Evolutionary conservation across 2,329 filamentous ascomycete species (phyloP).

Genomic region (Clarireedia sp.): DNA sequence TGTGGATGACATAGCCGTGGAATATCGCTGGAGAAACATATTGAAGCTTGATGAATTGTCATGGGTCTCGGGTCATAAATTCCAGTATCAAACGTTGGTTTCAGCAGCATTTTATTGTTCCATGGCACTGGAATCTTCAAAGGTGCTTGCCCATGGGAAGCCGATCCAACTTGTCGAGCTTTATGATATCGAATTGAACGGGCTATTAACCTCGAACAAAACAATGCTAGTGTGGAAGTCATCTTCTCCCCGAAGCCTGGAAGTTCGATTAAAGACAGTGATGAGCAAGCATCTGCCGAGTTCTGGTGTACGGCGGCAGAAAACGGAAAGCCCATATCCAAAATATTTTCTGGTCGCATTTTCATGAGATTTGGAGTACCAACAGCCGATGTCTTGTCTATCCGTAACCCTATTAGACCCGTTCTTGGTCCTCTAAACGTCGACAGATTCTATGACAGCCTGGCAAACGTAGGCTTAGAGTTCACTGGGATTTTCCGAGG

Average conservation of each 20-base stretch:
- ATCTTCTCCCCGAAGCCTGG: slow-evolving; percentile 9
- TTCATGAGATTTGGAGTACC: slow-evolving; percentile 5
- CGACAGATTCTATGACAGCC: slow-evolving; percentile 16
- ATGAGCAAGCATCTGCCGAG: neutral
- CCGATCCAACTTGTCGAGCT: slow-evolving; percentile 23
- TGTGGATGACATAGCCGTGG: slow-evolving; percentile 13
- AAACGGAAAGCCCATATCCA: neutral
- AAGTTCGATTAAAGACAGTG: neutral
- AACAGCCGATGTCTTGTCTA: neutral
- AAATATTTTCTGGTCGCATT: slow-evolving; percentile 1
- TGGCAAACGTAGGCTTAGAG: slow-evolving; percentile 14
- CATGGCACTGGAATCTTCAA: slow-evolving; percentile 27
- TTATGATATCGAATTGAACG: slow-evolving; percentile 13
- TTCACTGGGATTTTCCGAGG: slow-evolving; percentile 15
- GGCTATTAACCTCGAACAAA: slow-evolving; percentile 15
- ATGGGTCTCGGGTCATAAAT: slow-evolving; percentile 28
- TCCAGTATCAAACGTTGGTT: slow-evolving; percentile 22
- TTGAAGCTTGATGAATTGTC: slow-evolving; percentile 20
- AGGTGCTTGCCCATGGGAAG: slow-evolving; percentile 5
- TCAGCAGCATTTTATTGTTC: slow-evolving; percentile 27
- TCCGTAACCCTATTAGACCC: neutral
- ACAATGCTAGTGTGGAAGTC: slow-evolving; percentile 13
- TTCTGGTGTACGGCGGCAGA: slow-evolving; percentile 4
- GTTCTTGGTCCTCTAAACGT: slow-evolving; percentile 5
- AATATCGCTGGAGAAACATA: slow-evolving; percentile 27